These are phyloP conservation scores for Mycena vulgaris DNA, from an alignment of 768 basidiomycete species.

Conservation along the genomic window DNA sequence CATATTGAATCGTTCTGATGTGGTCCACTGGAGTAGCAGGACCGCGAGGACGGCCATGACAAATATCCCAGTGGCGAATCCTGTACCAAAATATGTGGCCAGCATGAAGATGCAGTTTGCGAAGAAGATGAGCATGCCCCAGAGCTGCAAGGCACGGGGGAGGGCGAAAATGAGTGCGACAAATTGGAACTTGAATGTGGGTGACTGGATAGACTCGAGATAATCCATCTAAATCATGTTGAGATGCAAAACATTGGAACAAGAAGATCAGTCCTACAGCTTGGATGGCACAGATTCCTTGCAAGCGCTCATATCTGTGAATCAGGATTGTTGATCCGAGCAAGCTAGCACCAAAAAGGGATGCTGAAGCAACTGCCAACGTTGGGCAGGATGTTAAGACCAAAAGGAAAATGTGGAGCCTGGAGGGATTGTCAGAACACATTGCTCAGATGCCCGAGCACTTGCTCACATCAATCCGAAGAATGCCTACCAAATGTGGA, in stretches of 20 bases:
- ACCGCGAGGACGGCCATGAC: too few species aligned
- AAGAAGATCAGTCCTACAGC: conserved; percentile 58
- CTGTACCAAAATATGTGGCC: too few species aligned
- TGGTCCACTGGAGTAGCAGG: conserved; percentile 35
- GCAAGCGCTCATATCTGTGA: too few species aligned
- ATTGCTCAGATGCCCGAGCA: neutral
- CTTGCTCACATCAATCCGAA: neutral
- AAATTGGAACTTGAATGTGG: too few species aligned
- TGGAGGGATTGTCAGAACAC: too few species aligned
- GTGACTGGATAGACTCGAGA: conserved; percentile 54
- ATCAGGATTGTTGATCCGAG: too few species aligned
- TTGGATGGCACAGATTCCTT: too few species aligned
- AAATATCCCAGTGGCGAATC: too few species aligned
- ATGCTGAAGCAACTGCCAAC: conserved; percentile 51
- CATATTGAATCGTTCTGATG: conserved; percentile 31
- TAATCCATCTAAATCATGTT: conserved; percentile 49
- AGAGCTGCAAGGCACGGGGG: too few species aligned
- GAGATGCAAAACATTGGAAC: neutral
- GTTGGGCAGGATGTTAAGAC: conserved; percentile 46
- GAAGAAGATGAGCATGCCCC: too few species aligned
- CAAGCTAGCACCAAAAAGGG: conserved; percentile 49
- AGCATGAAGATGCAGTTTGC: too few species aligned
- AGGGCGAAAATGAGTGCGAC: too few species aligned
- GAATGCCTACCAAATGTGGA: conserved; percentile 46
- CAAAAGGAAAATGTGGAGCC: conserved; percentile 53